Base-by-base conservation (phyloP, 768 basidiomycete species). In the Rhodocollybia butyracea region DNA sequence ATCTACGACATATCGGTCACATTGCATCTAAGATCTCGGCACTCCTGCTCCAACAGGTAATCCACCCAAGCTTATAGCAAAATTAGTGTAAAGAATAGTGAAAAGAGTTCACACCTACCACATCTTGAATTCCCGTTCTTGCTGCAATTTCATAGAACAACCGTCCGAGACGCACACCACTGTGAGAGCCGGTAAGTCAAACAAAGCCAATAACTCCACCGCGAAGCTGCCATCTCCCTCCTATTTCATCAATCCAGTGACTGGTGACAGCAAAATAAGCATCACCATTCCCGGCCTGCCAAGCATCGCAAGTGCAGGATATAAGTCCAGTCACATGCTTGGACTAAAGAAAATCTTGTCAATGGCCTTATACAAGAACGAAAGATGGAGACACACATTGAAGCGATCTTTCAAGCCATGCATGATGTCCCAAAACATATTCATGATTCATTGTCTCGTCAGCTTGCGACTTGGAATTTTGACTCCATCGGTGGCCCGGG, bases 241-340 rank as follows among this genome's bases (percentile, higher is more conserved):
- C 7, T 70, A 17, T 46, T 57, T 73, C 69, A 30, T 74, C 69
- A 40, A 74, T 70, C 73, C 75, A 77, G 48, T 73, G 71, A 0
- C 65, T 71, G 0, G 69, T 77, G 4, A 73, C 68, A 0, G 67
- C 74, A 59, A 73, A 72, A 59, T 77, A 78, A 1, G 61, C 66
- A 59, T 76, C 73, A 1, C 58, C 56, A 56, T 72, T 75, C 8
- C 32, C 47, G 2, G 75, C 75, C 46, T 73, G 73, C 76, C 74
- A 76, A 13, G 65, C 72, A 60, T 77, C 69, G 59, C 72, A 72
- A 3, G 73, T 77, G 7, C 70, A 21, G 38, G 60, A 69, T 34
- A 73, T 56, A 6, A 48, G n/a, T 3, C 70, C 71, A 6, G 32
- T 54, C 1, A 66, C 65, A 2, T 36, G 46, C 0, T 52, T 42